Evolutionary conservation across 2,329 filamentous ascomycete genomes (phyloP).

Genomic region (Cordyceps tenuipes): DNA sequence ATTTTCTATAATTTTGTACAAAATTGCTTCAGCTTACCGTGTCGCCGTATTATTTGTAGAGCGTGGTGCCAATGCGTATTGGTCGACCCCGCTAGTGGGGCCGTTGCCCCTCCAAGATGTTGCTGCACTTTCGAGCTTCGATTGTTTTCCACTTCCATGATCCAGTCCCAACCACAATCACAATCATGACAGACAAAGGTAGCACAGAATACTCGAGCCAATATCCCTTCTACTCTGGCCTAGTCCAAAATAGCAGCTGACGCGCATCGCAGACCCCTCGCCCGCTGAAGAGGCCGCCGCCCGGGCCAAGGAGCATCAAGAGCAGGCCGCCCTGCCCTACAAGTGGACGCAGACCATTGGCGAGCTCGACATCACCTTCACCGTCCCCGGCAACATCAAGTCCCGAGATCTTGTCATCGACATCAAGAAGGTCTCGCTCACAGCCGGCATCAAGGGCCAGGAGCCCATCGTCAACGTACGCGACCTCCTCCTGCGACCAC

Average conservation of each 20-base stretch:
- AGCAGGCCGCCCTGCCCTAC: constrained; percentile 86
- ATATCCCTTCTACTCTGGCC: neutral
- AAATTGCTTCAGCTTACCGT: neutral
- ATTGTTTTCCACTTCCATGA: constrained; percentile 2
- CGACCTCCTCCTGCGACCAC: constrained; percentile 11
- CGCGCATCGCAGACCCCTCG: constrained; percentile 36
- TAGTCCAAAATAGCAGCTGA: neutral
- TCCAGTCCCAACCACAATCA: neutral
- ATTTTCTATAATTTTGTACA: neutral
- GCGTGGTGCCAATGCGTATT: neutral
- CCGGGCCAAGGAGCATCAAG: constrained; percentile 66
- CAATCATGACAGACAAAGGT: constrained; percentile 35
- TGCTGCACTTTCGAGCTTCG: constrained; percentile 9
- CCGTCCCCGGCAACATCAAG: constrained; percentile 75
- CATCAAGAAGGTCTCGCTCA: constrained; percentile 69
- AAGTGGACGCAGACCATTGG: constrained; percentile 93
- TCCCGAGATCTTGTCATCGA: constrained; percentile 75
- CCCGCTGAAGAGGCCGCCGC: constrained; percentile 50
- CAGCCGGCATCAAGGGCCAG: constrained; percentile 81
- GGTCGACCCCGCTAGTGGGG: constrained; percentile 2
- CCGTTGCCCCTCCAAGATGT: constrained; percentile 11
- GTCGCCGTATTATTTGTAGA: neutral
- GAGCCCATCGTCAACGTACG: constrained; percentile 71
- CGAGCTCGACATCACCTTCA: constrained; percentile 73
- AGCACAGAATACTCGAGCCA: neutral